Conservation (phyloP, 1,284 basidiomycete species). For the Wallemia hederae region DNA sequence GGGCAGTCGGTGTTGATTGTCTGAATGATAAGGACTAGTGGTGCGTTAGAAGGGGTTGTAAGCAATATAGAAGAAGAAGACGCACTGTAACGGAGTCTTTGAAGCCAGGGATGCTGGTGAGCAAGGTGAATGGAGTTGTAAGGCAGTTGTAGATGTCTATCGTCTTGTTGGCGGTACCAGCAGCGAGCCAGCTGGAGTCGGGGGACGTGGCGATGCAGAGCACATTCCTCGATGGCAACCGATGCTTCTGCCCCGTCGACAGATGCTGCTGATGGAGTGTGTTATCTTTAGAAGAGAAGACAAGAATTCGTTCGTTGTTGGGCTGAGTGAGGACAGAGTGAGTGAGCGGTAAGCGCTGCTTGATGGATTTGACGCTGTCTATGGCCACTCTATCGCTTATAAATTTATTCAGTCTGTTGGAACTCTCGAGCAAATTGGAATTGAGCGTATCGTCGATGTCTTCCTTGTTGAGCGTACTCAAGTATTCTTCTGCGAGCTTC, state of each 20-base stretch:
- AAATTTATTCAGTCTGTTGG: constrained; percentile 14
- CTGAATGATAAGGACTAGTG: constrained; percentile 45
- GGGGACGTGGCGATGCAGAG: neutral
- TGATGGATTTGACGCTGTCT: constrained; percentile 49
- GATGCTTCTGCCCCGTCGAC: neutral
- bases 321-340: constrained; percentile 32
- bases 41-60: neutral
- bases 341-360: constrained; percentile 55
- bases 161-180: neutral
- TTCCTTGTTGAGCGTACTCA: constrained; percentile 73
- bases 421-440: constrained; percentile 14
- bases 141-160: neutral
- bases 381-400: constrained; percentile 23
- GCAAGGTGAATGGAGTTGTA: neutral
- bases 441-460: constrained; percentile 66
- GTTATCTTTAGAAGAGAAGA: constrained; percentile 27
- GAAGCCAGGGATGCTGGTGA: constrained; percentile 37
- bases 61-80: constrained; percentile 9
- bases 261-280: neutral
- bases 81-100: constrained; percentile 58
- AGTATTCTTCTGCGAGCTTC: constrained; percentile 62
- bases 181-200: neutral
- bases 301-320: constrained; percentile 27
- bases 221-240: neutral
- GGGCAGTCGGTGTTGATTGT: constrained; percentile 38